These are phyloP conservation scores for Cudoniella acicularis DNA, from an alignment of 495 filamentous ascomycete genomes.

Conservation along the genomic window DNA sequence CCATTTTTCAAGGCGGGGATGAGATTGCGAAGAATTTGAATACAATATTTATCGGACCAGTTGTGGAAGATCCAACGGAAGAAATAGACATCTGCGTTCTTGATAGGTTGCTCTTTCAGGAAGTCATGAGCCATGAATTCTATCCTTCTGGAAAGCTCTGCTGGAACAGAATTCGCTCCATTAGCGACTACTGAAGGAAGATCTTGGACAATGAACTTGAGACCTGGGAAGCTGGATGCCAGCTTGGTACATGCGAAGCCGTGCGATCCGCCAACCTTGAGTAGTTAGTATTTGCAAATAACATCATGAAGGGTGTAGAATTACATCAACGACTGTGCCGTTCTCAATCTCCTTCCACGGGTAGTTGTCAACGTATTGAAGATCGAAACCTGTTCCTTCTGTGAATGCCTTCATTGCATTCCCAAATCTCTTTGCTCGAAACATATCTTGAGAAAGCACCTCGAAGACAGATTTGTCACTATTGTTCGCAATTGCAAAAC, in stretches of 20 bases:
- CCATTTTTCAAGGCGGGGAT: slow-evolving; percentile 37
- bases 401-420: background rate
- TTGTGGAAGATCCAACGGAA: slow-evolving; percentile 54
- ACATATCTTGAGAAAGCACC: too few species aligned
- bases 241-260: slow-evolving; percentile 27
- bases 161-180: slow-evolving; percentile 26
- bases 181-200: slow-evolving; percentile 26
- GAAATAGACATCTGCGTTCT: slow-evolving; percentile 49
- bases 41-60: slow-evolving; percentile 39
- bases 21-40: slow-evolving; percentile 40
- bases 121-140: slow-evolving; percentile 46
- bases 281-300: background rate
- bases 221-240: slow-evolving; percentile 24
- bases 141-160: slow-evolving; percentile 34
- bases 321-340: slow-evolving; percentile 30
- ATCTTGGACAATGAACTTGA: slow-evolving; percentile 36
- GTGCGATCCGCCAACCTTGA: slow-evolving; percentile 29
- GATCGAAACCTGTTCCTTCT: slow-evolving; percentile 11
- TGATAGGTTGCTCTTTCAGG: slow-evolving; percentile 43
- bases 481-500: background rate
- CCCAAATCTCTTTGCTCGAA: background rate
- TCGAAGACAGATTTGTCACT: background rate
- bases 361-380: slow-evolving; percentile 21
- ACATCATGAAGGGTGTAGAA: background rate
- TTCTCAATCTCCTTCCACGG: slow-evolving; percentile 30